A percentile compares a stretch with the other conserved stretches of the same genome.
These are phyloP conservation scores for Talaromyces proteolyticus DNA, from an alignment of 495 filamentous ascomycete genomes.

Conservation along the genomic window DNA sequence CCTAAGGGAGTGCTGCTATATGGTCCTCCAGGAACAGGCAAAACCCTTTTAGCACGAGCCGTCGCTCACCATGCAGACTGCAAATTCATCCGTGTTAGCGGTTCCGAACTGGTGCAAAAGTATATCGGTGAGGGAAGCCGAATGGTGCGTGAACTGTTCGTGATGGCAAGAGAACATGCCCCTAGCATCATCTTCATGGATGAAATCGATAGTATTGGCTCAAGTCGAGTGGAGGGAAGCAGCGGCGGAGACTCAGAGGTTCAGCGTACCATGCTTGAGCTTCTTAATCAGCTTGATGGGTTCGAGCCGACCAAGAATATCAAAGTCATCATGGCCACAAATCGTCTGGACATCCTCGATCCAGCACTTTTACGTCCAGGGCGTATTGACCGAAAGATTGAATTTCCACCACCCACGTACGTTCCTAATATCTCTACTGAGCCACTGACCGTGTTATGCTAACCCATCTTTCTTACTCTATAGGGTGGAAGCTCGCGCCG, in stretches of 20 bases:
- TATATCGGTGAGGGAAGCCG: constrained; percentile 98
- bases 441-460: no score
- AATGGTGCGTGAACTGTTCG: constrained; percentile 98
- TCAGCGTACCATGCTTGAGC: constrained; percentile 97
- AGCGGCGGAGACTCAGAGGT: constrained; percentile 98
- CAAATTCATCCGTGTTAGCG: constrained; percentile 96
- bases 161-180: constrained; percentile 98
- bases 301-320: constrained; percentile 99
- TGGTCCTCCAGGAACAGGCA: constrained; percentile 93
- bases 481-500: constrained; percentile 87
- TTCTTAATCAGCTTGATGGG: constrained; percentile 96
- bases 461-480: background rate
- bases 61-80: constrained; percentile 98
- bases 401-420: constrained; percentile 92
- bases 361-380: constrained; percentile 90
- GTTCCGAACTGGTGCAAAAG: constrained; percentile 96
- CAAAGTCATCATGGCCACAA: constrained; percentile 99
- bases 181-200: constrained; percentile 99
- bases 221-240: constrained; percentile 90
- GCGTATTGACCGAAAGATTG: constrained; percentile 98
- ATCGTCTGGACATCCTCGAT: constrained; percentile 94
- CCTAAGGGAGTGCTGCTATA: constrained; percentile 97
- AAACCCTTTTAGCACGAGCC: constrained; percentile 91
- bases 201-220: constrained; percentile 98
- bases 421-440: constrained; percentile 13